These are phyloP conservation scores for Tripterygium wilfordii DNA, from an alignment of 177 flowering plant genomes.

Conservation along the genomic window DNA sequence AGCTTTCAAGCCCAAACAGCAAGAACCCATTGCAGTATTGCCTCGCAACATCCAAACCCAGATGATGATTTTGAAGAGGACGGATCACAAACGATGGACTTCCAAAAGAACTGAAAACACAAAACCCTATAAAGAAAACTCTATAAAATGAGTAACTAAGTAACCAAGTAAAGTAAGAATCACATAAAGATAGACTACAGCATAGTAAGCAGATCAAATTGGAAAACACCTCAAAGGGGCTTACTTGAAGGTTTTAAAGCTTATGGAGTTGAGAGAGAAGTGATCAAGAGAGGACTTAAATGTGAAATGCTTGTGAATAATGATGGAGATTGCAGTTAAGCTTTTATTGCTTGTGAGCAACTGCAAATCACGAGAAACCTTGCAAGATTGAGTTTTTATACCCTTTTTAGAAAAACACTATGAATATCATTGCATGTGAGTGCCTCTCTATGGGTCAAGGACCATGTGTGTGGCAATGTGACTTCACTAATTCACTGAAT, in stretches of 20 bases:
- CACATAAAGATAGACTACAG: constrained; percentile 8
- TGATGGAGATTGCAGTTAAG: constrained; percentile 8
- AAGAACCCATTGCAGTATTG: constrained; percentile 35
- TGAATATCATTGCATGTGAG: too few relatives aligned
- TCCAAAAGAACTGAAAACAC: neutral
- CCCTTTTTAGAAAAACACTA: too few relatives aligned
- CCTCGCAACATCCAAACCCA: constrained; percentile 2
- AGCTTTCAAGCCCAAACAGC: constrained; percentile 26
- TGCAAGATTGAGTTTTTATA: constrained; percentile 3
- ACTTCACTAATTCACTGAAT: too few relatives aligned
- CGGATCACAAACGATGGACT: constrained; percentile 2
- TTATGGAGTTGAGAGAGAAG: too few relatives aligned
- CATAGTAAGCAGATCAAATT: too few relatives aligned
- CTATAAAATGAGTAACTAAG: constrained; percentile 12
- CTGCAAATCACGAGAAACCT: constrained; percentile 30
- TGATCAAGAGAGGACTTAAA: constrained; percentile 2
- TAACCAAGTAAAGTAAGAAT: constrained; percentile 18
- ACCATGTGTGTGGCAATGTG: too few relatives aligned
- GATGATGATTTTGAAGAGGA: neutral
- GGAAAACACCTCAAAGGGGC: too few relatives aligned
- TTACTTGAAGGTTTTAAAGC: too few relatives aligned
- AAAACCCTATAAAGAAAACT: constrained; percentile 1
- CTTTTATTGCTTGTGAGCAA: constrained; percentile 25
- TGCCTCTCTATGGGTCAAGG: too few relatives aligned
- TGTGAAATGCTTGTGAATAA: constrained; percentile 20